Base-by-base conservation (phyloP, 2,329 filamentous ascomycete species). In the Penicillium sumatraense region DNA sequence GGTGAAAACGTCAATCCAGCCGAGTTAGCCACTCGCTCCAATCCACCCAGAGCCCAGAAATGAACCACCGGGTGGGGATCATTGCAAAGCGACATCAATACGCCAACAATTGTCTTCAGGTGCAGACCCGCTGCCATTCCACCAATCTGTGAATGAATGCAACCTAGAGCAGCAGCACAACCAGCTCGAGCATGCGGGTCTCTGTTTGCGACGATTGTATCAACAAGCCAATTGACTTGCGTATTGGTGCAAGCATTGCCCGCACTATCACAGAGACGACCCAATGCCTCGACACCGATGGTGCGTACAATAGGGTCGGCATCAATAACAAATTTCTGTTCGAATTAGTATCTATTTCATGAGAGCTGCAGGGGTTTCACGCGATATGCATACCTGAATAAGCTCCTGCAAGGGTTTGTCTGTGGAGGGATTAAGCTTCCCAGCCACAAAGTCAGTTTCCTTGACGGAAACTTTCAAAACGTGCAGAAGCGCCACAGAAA, bases 111-210 rank as follows among this genome's bases (percentile, higher is more conserved):
- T 1, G 92, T 97, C 78, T 98, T 98, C 48, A 99, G 82, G 71
- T 99, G 95, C 66, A 95, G 92, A 3, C 93, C 92, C 51, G 95
- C 95, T 50, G 95, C 95, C 93, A 99, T 98, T 53, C 95, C 93
- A 54, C 95, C 96, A 29, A 99, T 90, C 72, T 96, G 92, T 16
- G 91, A 90, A 75, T 99, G 93, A 49, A 99, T 98, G 53, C 89
- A 90, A 8, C 95, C 95, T 26, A 99, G 79, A 11, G 95, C 92
- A 80, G 96, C 91, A 14, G 96, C 95, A 74, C 93, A 99, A 10
- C 95, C 95, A 41, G 96, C 93, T 71, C 95, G 87, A 33, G 92
- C 92, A 71, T 90, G 93, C 0, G 95, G 95, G 71, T 99, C 95
- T 51, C 93, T 85, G 72, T 99, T 97, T 41, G 88, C 85, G 5